phyloP scores from a whole-genome alignment of 169 alveolate genomes.

The Eimeria acervulina region DNA sequence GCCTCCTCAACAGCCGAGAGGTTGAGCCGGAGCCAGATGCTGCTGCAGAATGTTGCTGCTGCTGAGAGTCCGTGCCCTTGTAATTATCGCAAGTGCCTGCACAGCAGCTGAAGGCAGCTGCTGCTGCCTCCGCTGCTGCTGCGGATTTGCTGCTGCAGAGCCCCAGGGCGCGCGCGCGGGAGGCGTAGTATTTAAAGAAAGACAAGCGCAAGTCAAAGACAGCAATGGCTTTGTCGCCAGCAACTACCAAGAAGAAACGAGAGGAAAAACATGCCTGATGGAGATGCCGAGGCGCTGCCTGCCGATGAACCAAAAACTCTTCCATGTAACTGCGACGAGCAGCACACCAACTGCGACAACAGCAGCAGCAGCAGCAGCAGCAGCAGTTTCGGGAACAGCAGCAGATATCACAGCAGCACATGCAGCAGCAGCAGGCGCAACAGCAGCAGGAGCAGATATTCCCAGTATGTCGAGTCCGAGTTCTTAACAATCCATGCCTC shows the following conservation, averaged over 20 bases:
- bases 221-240: constrained; percentile 3
- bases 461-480: not conserved
- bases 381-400: not conserved
- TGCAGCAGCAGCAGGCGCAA: not conserved
- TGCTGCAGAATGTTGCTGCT: constrained; percentile 29
- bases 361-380: constrained; percentile 37
- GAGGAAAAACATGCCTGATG: constrained; percentile 61
- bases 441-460: not conserved
- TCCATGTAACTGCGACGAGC: constrained; percentile 76
- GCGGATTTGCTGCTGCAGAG: constrained; percentile 29
- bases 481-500: not conserved
- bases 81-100: constrained; percentile 57
- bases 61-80: constrained; percentile 60
- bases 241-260: constrained; percentile 34
- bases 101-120: constrained; percentile 63
- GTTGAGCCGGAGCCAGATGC: constrained; percentile 51
- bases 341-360: constrained; percentile 77
- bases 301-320: constrained; percentile 41
- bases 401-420: not conserved
- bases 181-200: constrained; percentile 54
- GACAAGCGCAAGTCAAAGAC: constrained; percentile 54
- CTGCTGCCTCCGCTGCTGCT: constrained; percentile 66
- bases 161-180: constrained; percentile 57
- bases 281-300: constrained; percentile 58
- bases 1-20: constrained; percentile 61